Evolutionary conservation across 2,329 filamentous ascomycete species (phyloP).

Genomic region (Alternaria triticina): DNA sequence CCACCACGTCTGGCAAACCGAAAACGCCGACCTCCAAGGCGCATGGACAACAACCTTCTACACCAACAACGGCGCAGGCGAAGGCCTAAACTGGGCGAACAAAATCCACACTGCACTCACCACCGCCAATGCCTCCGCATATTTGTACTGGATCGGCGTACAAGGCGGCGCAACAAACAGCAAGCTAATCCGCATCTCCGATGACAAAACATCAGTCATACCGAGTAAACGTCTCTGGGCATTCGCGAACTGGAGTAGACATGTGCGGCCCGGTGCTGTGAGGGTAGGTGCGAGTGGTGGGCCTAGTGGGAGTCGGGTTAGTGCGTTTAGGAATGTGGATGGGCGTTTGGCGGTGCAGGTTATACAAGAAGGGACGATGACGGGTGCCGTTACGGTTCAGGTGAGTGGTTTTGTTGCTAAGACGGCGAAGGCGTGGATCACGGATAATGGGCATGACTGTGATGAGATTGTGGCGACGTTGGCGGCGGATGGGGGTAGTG

Average conservation of each 20-base stretch:
- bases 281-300: conserved; percentile 45
- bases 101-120: conserved; percentile 60
- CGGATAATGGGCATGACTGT: conserved; percentile 44
- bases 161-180: conserved; percentile 49
- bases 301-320: conserved; percentile 36
- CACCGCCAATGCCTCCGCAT: conserved; percentile 57
- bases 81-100: conserved; percentile 63
- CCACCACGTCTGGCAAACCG: conserved; percentile 60
- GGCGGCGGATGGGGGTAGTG: conserved; percentile 26
- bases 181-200: conserved; percentile 44
- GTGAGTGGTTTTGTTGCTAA: conserved; percentile 34
- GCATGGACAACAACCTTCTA: conserved; percentile 54
- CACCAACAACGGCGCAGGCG: conserved; percentile 53
- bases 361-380: conserved; percentile 38
- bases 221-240: conserved; percentile 50
- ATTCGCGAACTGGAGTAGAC: conserved; percentile 50
- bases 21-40: conserved; percentile 56
- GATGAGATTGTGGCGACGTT: conserved; percentile 17
- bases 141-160: conserved; percentile 62
- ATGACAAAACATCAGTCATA: conserved; percentile 43
- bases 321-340: conserved; percentile 45
- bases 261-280: conserved; percentile 48
- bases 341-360: conserved; percentile 46
- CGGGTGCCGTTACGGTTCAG: conserved; percentile 29
- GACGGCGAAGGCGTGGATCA: conserved; percentile 46